Conservation (phyloP, 2,329 filamentous ascomycete genomes). For the Fusarium goolgardi region DNA sequence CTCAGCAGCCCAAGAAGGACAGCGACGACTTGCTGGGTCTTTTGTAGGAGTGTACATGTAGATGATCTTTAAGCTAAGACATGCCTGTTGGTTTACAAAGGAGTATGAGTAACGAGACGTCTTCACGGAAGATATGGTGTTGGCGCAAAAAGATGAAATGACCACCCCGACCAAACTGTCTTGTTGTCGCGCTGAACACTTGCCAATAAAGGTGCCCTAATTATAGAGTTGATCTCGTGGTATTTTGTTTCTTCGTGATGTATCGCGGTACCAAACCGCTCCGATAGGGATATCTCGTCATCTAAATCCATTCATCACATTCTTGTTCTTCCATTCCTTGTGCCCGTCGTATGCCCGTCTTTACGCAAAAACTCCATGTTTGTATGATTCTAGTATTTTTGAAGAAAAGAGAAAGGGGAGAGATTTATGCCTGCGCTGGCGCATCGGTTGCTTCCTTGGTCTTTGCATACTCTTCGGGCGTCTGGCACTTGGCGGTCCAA, state of each 20-base stretch:
- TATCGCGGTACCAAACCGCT: constrained; percentile 26
- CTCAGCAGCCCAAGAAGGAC: constrained; percentile 64
- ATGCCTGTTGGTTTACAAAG: constrained; percentile 27
- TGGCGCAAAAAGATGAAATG: constrained; percentile 43
- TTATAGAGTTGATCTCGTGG: constrained; percentile 29
- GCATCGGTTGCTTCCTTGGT: constrained; percentile 41
- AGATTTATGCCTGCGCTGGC: constrained; percentile 18
- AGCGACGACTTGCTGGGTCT: constrained; percentile 69
- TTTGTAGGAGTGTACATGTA: constrained; percentile 49
- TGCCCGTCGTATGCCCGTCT: constrained; percentile 4
- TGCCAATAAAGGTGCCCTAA: constrained; percentile 42
- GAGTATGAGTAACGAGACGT: constrained; percentile 39
- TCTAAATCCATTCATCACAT: constrained; percentile 1
- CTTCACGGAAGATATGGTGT: constrained; percentile 27
- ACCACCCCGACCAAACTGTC: constrained; percentile 27
- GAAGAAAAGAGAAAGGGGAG: not conserved
- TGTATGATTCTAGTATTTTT: not conserved
- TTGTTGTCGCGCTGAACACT: constrained; percentile 36
- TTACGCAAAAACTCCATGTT: constrained; percentile 20
- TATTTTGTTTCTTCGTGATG: constrained; percentile 27
- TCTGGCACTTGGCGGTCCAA: constrained; percentile 95
- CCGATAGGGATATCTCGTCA: constrained; percentile 27
- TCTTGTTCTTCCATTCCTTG: not conserved
- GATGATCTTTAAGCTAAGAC: constrained; percentile 20
- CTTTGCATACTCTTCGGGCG: constrained; percentile 84